A percentile compares a stretch with the other conserved stretches of the same genome.
Conservation (phyloP, 2,329 filamentous ascomycete genomes). For the Monilinia aucupariae region DNA sequence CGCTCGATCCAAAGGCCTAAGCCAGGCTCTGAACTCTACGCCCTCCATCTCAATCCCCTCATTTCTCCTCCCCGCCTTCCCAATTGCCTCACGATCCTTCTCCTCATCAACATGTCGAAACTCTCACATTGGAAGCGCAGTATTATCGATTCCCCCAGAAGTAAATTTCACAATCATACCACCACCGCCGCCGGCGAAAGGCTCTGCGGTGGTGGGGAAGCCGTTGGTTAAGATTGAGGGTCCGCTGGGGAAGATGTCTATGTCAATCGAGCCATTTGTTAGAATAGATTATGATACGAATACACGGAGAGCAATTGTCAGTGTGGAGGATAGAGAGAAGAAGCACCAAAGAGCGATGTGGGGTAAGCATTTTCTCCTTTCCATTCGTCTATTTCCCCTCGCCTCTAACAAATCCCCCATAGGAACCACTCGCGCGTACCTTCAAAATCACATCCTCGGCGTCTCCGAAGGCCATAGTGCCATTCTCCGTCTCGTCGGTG, state of each 20-base stretch:
- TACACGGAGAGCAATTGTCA: constrained; percentile 59
- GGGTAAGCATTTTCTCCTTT: constrained; percentile 52
- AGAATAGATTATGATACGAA: constrained; percentile 62
- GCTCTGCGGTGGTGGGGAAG: constrained; percentile 44
- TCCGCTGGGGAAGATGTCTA: constrained; percentile 70
- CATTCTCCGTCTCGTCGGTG: constrained; percentile 86
- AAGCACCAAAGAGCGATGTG: constrained; percentile 90
- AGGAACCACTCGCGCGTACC: constrained; percentile 87
- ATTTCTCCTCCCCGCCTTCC: constrained; percentile 70
- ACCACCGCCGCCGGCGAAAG: constrained; percentile 36
- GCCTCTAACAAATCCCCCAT: constrained; percentile 8
- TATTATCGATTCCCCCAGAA: constrained; percentile 74
- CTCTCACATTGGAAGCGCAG: constrained; percentile 82
- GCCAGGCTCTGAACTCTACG: constrained; percentile 48
- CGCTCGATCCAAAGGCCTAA: constrained; percentile 55
- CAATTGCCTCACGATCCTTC: constrained; percentile 53
- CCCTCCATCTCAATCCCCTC: constrained; percentile 54
- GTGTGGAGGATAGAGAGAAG: constrained; percentile 60
- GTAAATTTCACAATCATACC: constrained; percentile 72
- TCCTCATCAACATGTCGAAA: constrained; percentile 60
- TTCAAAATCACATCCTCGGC: constrained; percentile 85
- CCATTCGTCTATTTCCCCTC: neutral
- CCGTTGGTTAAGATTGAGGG: constrained; percentile 71
- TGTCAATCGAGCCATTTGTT: constrained; percentile 76
- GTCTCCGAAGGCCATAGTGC: constrained; percentile 96